Base-by-base conservation (phyloP, 805 yeast genomes). In the Metschnikowia rubicola region DNA sequence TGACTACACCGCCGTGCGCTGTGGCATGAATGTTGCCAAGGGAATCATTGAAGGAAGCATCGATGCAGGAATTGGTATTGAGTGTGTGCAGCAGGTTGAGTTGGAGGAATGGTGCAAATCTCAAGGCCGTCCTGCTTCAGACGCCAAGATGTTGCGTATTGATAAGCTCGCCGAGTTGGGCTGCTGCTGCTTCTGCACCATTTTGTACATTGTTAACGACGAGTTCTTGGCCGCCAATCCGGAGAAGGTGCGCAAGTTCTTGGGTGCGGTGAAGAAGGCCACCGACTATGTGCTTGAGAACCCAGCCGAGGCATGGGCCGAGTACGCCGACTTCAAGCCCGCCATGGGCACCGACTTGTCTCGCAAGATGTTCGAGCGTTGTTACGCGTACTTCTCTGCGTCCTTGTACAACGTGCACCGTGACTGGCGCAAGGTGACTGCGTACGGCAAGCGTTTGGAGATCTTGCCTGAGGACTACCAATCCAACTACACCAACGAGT, bases 11-110 rank as follows among this genome's bases (percentile, higher is more conserved):
- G 80, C 83, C 9, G 79, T 78, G 45, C 70, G 82, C 62, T 76
- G 81, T 53, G 83, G 83, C 46, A 78, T 78, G 83, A 78, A 78
- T 56, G 81, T 78, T 39, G 79, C 82, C 49, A 77, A 75, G 57
- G 71, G 71, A 54, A 78, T 78, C 54, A 73, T 78, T 43, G 79
- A 77, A 43, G 82, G 81, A 33, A 69, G 71, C 53, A 76, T 78
- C 44, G 80, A 78, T 59, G 81, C 81, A 47, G 83, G 83, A 43
- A 72, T 78, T 57, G 83, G 83, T 56, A 75, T 78, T 47, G 83
- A 78, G 59, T 78, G 81, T 62, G 75, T 78, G 60, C 83, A 78
- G 60, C 81, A 77, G 62, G 83, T 78, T 40, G 79, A 78, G 58
- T 67, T 78, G 55, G 82, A 77, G 58, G 80, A 77, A 52, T 73